Base-by-base conservation (phyloP, 2,329 filamentous ascomycete species). In the Chrysosporium queenslandicum region DNA sequence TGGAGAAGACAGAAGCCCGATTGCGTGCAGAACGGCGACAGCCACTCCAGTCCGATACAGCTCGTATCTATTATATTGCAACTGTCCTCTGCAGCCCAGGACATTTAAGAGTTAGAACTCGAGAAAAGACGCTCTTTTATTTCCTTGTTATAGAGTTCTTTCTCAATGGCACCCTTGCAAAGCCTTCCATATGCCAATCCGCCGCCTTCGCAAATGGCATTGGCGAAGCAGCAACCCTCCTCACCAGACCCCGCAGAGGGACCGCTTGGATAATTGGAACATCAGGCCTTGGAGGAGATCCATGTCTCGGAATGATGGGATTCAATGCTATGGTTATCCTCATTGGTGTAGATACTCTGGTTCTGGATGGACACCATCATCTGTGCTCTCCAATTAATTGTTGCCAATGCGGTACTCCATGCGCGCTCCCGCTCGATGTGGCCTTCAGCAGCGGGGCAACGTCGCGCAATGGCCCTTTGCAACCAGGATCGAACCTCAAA, bases 271-370 rank as follows among this genome's bases (percentile, higher is more conserved):
- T 14, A 16, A 20, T 21, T 29, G 9, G 4, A 29, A n/a, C 23
- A 12, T 42, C 43, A 25, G 20, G 42, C n/a, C 18, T 16, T 40
- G 25, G 23, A 41, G 2, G 4, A 14, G 16, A 50, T 42, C 47
- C 37, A 42, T 42, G 47, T 50, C 27, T 42, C 47, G 47, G 37
- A 41, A 42, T 12, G 29, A 14, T 32, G 25, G 46, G 46, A 50
- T 42, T 41, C 7, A 16, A 27, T 16, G 30, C 32, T 37, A 11
- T 16, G 12, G 30, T 40, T 25, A 11, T 21, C 36, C 9, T 30
- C 25, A 50, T 41, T 41, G 36, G 47, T 32, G 47, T 32, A 41
- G 29, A 21, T 12, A 41, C 30, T 41, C 37, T 50, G 23, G 23
- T 23, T 49, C 36, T 14, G 36, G 39, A 30, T 41, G 36, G 25